phyloP scores from a whole-genome alignment of 495 filamentous ascomycete genomes.

The Amphirosellinia nigrospora region DNA sequence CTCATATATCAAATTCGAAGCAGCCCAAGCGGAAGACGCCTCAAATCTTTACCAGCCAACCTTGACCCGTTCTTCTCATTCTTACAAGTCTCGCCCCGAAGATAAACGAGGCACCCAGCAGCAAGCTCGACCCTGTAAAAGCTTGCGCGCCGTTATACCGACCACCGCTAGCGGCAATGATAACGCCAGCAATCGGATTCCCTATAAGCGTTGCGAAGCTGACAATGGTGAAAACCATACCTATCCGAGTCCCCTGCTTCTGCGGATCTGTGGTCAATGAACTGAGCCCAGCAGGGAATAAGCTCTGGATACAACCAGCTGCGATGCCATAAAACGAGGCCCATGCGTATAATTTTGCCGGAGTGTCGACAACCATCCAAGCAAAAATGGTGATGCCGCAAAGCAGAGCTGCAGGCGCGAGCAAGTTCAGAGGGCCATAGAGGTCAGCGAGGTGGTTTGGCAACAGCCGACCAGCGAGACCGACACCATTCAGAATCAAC shows the following conservation, averaged over 20 bases:
- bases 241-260: conserved; percentile 75
- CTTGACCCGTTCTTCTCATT: conserved; percentile 39
- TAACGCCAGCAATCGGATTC: conserved; percentile 74
- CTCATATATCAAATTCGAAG: background rate
- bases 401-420: conserved; percentile 59
- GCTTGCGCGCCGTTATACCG: conserved; percentile 68
- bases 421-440: conserved; percentile 63
- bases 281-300: conserved; percentile 69
- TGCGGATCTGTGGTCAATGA: conserved; percentile 66
- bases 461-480: conserved; percentile 67
- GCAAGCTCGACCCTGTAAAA: conserved; percentile 59
- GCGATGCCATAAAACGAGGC: conserved; percentile 68
- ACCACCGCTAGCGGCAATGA: conserved; percentile 61
- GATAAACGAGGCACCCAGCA: conserved; percentile 53
- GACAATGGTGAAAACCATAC: conserved; percentile 80
- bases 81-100: conserved; percentile 43
- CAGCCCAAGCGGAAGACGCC: background rate
- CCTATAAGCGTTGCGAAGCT: conserved; percentile 76
- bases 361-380: conserved; percentile 65
- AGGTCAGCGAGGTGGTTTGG: conserved; percentile 70
- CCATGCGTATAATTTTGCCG: conserved; percentile 64
- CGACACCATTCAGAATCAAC: conserved; percentile 74
- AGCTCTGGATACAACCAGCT: conserved; percentile 70
- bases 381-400: conserved; percentile 61
- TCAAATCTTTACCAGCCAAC: conserved; percentile 37